phyloP scores from a whole-genome alignment of 176 grass and related monocot species.

The Thalia dealbata region DNA sequence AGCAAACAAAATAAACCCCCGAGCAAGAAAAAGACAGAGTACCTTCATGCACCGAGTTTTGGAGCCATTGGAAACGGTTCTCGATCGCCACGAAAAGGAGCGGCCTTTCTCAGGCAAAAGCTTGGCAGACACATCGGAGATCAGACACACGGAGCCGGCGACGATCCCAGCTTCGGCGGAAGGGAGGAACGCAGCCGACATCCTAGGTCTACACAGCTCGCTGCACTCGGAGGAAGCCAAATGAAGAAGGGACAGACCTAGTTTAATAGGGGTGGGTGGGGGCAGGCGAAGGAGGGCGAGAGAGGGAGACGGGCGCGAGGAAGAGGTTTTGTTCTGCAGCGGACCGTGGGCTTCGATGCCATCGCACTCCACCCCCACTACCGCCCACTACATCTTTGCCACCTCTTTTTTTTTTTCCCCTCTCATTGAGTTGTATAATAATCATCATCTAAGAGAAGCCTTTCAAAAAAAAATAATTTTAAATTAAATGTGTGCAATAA shows the following conservation, averaged over 20 bases:
- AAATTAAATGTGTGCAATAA: too few species aligned
- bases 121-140: not conserved
- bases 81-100: not conserved
- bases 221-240: not conserved
- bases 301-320: not conserved
- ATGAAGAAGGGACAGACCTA: not conserved
- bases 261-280: too few species aligned
- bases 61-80: constrained; percentile 4
- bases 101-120: not conserved
- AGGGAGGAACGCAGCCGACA: not conserved
- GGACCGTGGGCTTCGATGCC: not conserved
- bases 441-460: too few species aligned
- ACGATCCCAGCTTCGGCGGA: too few species aligned
- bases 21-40: not conserved
- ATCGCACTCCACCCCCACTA: not conserved
- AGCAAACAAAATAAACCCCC: not conserved
- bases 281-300: not conserved
- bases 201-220: not conserved
- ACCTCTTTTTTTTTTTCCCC: too few species aligned
- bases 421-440: too few species aligned
- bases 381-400: not conserved
- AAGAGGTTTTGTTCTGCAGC: not conserved
- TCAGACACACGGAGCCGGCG: not conserved
- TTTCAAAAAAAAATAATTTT: too few species aligned
- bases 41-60: constrained; percentile 11